Conservation (phyloP, 805 yeast species). For the Komagataella phaffii region DNA sequence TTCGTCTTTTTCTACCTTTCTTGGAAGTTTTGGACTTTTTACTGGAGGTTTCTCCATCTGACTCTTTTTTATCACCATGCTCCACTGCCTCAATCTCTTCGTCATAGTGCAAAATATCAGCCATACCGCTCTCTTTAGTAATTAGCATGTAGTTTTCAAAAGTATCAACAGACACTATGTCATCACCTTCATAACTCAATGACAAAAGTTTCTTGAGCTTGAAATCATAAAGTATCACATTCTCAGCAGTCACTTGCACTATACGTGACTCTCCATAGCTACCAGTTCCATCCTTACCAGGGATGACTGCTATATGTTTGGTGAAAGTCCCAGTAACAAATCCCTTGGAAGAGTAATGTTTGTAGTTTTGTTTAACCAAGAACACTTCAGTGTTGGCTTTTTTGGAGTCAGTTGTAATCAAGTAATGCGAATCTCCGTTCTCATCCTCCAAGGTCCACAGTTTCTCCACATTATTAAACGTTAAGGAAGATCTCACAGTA, state of each 20-base stretch:
- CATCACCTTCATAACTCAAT: conserved; percentile 13
- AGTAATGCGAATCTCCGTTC: conserved; percentile 30
- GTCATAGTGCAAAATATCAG: conserved; percentile 35
- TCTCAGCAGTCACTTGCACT: conserved; percentile 62
- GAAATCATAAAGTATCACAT: conserved; percentile 48
- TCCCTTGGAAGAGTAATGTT: conserved; percentile 44
- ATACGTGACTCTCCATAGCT: conserved; percentile 17
- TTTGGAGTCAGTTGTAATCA: conserved; percentile 59
- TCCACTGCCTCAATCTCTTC: conserved; percentile 4
- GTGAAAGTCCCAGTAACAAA: conserved; percentile 55
- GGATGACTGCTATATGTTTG: conserved; percentile 47
- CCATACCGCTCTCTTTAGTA: conserved; percentile 59
- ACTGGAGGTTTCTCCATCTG: neutral
- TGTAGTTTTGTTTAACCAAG: conserved; percentile 46
- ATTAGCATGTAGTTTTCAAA: conserved; percentile 21
- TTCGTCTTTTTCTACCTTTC: neutral
- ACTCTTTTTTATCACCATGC: conserved; percentile 2
- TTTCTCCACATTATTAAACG: conserved; percentile 57
- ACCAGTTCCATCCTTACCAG: neutral
- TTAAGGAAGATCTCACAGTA: conserved; percentile 47
- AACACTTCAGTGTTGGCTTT: conserved; percentile 58
- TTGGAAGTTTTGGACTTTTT: neutral
- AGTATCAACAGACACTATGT: neutral
- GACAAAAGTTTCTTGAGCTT: conserved; percentile 41
- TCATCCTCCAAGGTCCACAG: conserved; percentile 52